Conservation (phyloP, 768 basidiomycete genomes). For the Rhodotorula paludigena region DNA sequence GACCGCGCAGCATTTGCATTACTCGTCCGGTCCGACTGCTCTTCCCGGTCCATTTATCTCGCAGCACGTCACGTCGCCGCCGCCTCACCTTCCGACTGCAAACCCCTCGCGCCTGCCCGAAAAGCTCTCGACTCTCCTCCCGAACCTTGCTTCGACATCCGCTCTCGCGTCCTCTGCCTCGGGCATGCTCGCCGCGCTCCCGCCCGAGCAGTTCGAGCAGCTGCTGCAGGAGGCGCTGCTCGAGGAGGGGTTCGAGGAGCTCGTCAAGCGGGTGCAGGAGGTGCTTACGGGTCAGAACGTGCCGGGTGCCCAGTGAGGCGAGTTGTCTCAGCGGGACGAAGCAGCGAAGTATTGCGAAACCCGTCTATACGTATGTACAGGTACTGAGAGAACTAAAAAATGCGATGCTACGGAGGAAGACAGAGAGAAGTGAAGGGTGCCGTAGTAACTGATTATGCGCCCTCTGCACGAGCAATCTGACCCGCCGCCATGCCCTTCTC, state of each 20-base stretch:
- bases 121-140: neutral
- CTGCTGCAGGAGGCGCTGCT: conserved; percentile 14
- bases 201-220: neutral
- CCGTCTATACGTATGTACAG: too few relatives aligned
- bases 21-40: too few relatives aligned
- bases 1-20: neutral
- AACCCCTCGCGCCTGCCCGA: neutral
- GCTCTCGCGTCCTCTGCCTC: neutral
- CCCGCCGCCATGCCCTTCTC: neutral
- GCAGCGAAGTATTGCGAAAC: too few relatives aligned
- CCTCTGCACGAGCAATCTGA: too few relatives aligned
- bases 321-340: neutral
- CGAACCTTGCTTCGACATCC: neutral
- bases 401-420: neutral
- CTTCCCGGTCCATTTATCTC: too few relatives aligned
- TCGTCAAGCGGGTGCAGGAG: conserved; percentile 35
- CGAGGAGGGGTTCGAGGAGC: conserved; percentile 29
- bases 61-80: neutral
- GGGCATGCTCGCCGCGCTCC: neutral
- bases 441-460: too few relatives aligned
- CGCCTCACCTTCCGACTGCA: accelerated
- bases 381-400: neutral
- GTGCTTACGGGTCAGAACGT: conserved; percentile 27
- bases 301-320: too few relatives aligned
- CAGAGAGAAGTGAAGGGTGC: too few relatives aligned